Base-by-base conservation (phyloP, 305 asterid genomes). In the Ilex paraguariensis region DNA sequence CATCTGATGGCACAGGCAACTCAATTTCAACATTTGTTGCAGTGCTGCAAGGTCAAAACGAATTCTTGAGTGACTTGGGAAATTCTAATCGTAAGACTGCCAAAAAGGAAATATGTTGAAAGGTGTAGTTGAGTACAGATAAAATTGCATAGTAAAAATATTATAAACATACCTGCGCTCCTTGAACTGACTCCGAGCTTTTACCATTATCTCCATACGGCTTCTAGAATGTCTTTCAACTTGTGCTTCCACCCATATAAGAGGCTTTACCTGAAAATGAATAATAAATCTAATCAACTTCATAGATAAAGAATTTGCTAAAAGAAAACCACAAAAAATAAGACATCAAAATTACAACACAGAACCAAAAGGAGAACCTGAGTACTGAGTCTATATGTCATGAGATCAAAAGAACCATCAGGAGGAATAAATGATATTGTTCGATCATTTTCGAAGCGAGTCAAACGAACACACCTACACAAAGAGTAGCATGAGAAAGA, bases 221-320 rank as follows among this genome's bases (percentile, higher is more conserved):
- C 98, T 91, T 82, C 85, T 82, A 44, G 97, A 91, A 76, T 91
- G 98, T 70, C 81, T 91, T 79, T 91, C 98, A 59, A 89, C 86
- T 75, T 84, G 98, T 74, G 97, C 97, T 78, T 92, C 98, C 30
- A 92, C 97, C 97, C 98, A 92, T 67, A 92, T 78, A 51, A 92
- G 82, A 66, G 98, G 98, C 82, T 89, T 92, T 59, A 89, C 98
- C 97, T 89, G 83, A 77, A 81, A 68, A 36, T 49, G 68, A 31
- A 56, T 52, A 57, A 70, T 15, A 66, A 56, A 33, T 21, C 28
- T 64, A 54, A 63, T 17, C n/a, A 32, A 56, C 16, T 45, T 33
- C 11, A 53, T 60, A 28, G 31, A 53, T 15, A 39, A 48, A 45
- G 61, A 39, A 44, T 31, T 21, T 30, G 21, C 13, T 33, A 54